These are phyloP conservation scores for Turritis glabra DNA, from an alignment of 345 rosid species.

Conservation along the genomic window DNA sequence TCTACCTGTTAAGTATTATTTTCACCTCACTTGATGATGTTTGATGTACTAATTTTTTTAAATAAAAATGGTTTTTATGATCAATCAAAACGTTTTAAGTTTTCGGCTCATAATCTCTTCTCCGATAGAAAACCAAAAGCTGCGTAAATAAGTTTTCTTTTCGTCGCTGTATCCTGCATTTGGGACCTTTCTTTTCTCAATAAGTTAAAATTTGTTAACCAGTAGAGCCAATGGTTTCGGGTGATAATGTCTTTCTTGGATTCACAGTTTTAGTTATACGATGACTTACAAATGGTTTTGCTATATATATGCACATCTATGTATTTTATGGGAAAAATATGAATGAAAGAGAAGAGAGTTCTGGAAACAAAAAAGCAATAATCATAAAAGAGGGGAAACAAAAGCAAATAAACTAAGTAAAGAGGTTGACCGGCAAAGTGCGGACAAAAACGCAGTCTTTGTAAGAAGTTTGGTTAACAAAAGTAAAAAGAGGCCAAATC, in stretches of 20 bases:
- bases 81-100: not conserved
- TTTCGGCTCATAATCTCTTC: not conserved
- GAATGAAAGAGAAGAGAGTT: not conserved
- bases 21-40: not conserved
- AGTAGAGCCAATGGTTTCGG: not conserved
- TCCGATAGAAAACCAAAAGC: not conserved
- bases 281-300: not conserved
- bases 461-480: constrained; percentile 34
- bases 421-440: constrained; percentile 35
- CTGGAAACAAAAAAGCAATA: constrained; percentile 5
- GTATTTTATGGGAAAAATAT: not conserved
- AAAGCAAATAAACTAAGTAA: not conserved
- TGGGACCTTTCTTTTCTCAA: not conserved
- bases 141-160: not conserved
- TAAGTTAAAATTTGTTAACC: not conserved
- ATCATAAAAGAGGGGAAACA: not conserved
- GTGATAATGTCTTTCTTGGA: not conserved
- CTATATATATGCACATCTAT: not conserved
- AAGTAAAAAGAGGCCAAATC: constrained; percentile 27
- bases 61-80: not conserved
- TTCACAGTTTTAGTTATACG: not conserved
- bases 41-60: not conserved
- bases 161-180: not conserved
- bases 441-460: constrained; percentile 31
- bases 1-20: not conserved